Percentiles rank a stretch among this genome's conserved stretches.
Conservation (phyloP, 2,329 filamentous ascomycete species). For the Botrytis squamosa region DNA sequence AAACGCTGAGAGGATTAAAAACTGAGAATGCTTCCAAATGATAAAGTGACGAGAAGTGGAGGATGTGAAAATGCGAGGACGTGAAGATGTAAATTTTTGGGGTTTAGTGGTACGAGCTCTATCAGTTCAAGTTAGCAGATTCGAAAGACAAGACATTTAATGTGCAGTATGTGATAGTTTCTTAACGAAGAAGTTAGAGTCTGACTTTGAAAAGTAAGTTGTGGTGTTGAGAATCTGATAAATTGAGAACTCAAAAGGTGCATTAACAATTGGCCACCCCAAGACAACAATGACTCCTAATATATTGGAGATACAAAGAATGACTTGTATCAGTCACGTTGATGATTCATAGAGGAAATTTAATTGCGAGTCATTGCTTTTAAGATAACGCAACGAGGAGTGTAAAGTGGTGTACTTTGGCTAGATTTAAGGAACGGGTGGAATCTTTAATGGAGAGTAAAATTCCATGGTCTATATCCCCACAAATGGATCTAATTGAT, state of each 20-base stretch:
- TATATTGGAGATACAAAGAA: not conserved
- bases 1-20: not conserved
- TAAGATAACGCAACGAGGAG: not conserved
- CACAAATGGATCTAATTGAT: rapidly evolving
- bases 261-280: not conserved
- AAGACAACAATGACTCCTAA: not conserved
- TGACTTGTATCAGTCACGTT: not conserved
- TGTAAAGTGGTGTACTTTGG: not conserved
- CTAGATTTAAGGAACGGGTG: not conserved
- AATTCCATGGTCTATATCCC: not conserved
- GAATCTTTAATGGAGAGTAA: not conserved
- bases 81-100: not conserved
- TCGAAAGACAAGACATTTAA: not conserved
- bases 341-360: not conserved
- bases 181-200: not conserved
- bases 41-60: not conserved
- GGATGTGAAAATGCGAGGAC: not conserved
- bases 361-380: not conserved
- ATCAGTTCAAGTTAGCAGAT: too few relatives aligned
- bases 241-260: not conserved
- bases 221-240: not conserved
- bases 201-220: not conserved
- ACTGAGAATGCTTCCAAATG: not conserved
- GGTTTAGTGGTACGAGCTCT: too few relatives aligned
- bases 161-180: not conserved